Evolutionary conservation across 75 land plant genomes (phyloP), one percentile per base, ranked within the genome.

Genomic region (Pinus albicaulis): DNA sequence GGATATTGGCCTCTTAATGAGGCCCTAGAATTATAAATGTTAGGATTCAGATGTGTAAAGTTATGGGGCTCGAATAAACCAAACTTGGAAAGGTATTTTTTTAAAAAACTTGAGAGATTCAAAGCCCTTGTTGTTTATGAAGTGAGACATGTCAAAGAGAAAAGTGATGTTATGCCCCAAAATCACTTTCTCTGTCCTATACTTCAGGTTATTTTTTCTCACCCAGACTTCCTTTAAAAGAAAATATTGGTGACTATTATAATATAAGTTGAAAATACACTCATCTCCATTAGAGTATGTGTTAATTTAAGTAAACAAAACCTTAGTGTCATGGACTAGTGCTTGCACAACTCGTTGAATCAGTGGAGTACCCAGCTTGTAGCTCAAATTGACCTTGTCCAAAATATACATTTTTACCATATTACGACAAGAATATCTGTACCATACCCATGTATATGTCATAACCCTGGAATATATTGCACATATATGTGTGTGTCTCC

Each of bases 1-100:
- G 73, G 60, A n/a, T 83, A 80, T 56, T 88, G 90, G 90, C 90
- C 90, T 7, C 57, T 76, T 72, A 79, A 82, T 59, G 88, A 89
- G 82, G 73, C 81, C 79, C 53, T 77, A 66, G 77, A 85, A 89
- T 53, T 56, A 88, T 25, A 88, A 89, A 26, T 80, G 80, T 22
- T 86, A 86, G 57, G 79, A 23, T 78, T 88, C 44, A 57, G 80
- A 60, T 88, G 90, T 71, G 83, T 81, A 66, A 85, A 88, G 77
- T 59, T 85, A 62, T 80, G 81, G 75, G 77, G 80, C 55, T 79
- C 62, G 76, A 84, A 88, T 48, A 66, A 85, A 28, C 90, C 90
- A 34, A 80, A 82, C 16, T 85, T 88, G 55, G 78, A 28, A 4
- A 69, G 71, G 20, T 78, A 77, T 26, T 28, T 84, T 16, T 34